Base-by-base conservation (phyloP, 1,139 yeast species). In the Taphrina flavorubra region DNA sequence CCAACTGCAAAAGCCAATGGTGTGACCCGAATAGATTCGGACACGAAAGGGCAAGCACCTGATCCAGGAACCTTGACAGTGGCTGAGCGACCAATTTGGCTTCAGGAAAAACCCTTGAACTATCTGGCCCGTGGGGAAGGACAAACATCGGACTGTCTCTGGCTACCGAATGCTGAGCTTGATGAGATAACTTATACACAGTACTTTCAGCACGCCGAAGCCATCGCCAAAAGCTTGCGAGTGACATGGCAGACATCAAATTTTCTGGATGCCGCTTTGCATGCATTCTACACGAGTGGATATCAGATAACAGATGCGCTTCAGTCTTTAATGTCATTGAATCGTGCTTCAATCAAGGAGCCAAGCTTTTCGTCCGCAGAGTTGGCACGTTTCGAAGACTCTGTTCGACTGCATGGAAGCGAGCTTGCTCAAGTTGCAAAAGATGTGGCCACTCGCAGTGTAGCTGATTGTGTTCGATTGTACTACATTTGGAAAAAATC, bases 401-500 rank as follows among this genome's bases (percentile, higher is more conserved):
- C 90, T 0, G 92, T 92, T 5, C 81, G 81, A 49, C 82, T 84
- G 70, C 84, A 84, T 76, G 98, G 97, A 7, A 87, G 91, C 75
- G 97, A 92, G 75, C 78, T 92, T 31, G 86, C 86, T 74, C 91
- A 89, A 1, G 95, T 90, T 0, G 85, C 78, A 73, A 84, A 86
- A 74, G 84, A 83, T 71, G 95, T 92, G 6, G 83, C 83, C 53
- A 83, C 92, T 0, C 95, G 89, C 73, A 81, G 90, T 0, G 80
- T 86, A 67, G 84, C 92, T 0, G 89, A 88, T 86, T 83, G 92
- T 72, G 97, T 92, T 0, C 79, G 97, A 67, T 92, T 84, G 76
- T 92, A 90, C 75, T 92, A 92, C 75, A 79, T 89, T 65, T 92
- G 98, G 98, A 92, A 92, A 77, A 92, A 92, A 77, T 87, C 97